Percentiles rank a stretch among this genome's conserved stretches.
These are phyloP conservation scores for Holtermanniella nyarrowii DNA, from an alignment of 768 basidiomycete species.

Conservation along the genomic window DNA sequence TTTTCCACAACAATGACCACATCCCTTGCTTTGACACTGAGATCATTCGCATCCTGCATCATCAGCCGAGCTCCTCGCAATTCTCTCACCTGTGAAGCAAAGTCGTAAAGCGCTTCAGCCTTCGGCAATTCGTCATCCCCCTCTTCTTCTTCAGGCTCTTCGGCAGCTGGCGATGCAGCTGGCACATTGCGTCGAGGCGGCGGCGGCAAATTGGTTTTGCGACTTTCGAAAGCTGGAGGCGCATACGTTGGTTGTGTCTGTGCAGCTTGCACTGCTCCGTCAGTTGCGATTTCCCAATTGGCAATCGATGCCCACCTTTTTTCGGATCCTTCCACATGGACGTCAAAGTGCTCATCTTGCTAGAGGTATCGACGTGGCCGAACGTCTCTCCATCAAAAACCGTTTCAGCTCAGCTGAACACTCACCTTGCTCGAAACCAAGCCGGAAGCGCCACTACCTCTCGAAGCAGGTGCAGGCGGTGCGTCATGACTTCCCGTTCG, in stretches of 20 bases:
- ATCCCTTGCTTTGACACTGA: conserved; percentile 23
- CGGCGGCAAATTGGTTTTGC: conserved; percentile 10
- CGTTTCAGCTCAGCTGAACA: background rate
- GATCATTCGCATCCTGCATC: conserved; percentile 19
- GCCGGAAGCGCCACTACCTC: conserved; percentile 18
- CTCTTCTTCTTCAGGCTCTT: background rate
- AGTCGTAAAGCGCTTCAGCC: conserved; percentile 30
- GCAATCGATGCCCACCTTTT: conserved; percentile 9
- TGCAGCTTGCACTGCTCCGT: background rate
- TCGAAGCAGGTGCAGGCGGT: conserved; percentile 10
- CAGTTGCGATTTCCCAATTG: background rate
- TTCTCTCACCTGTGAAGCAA: conserved; percentile 17
- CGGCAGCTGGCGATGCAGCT: conserved; percentile 2
- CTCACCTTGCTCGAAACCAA: conserved; percentile 16
- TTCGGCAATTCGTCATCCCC: conserved; percentile 4
- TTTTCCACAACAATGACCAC: conserved; percentile 27
- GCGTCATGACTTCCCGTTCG: background rate
- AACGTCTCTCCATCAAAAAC: conserved; percentile 7
- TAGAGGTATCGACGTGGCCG: conserved; percentile 22
- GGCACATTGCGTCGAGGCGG: conserved; percentile 13
- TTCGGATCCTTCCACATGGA: conserved; percentile 28
- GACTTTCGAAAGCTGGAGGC: conserved; percentile 7
- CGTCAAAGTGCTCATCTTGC: conserved; percentile 20
- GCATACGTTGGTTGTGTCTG: background rate
- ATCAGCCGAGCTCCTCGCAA: background rate